Base-by-base conservation (phyloP, 352 stramenopile genomes). In the Pythium insidiosum region DNA sequence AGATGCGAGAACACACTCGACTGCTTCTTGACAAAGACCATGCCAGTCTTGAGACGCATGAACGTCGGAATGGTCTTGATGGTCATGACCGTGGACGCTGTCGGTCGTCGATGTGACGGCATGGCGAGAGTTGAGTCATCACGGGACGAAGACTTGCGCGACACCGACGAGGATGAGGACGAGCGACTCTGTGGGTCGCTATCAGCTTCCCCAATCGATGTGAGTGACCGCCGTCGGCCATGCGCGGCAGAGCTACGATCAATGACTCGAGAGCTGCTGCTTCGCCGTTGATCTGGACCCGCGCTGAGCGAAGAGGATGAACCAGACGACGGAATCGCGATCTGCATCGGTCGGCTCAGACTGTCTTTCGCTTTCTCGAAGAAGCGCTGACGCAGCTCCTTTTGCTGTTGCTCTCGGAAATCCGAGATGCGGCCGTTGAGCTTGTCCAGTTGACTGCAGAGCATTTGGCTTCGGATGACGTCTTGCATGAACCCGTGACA, bases 401-500 rank as follows among this genome's bases (percentile, higher is more conserved):
- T 86, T 21, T 90, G 61, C 45, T 93, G 74, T 22, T 79, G 64
- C 43, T 89, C 75, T 1, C 76, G 78, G 29, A 68, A 82, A 40
- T 94, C 81, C 21, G 60, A 53, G 25, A 94, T 72, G 7, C 76
- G 74, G 6, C 68, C 45, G 22, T 68, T 68, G 19, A 94, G 68
- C 52, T 94, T 94, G 53, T 94, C 79, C 6, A 86, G 68, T 28
- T 94, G 81, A 12, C 64, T 78, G 53, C 74, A 68, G 6, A 94
- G 62, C 74, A 94, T 79, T 58, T 91, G 79, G 16, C 75, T 74
- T 11, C 75, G 78, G 16, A 94, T 73, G 38, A 91, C 76, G 47
- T 87, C 66, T 43, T 80, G 63, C 76, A 94, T 90, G 53, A 94
- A 94, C 21, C 81, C 81, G 38, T 94, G 79, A 31, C 65, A 70